These are phyloP conservation scores for Candida boidinii DNA, from an alignment of 805 yeast genomes.

Conservation along the genomic window DNA sequence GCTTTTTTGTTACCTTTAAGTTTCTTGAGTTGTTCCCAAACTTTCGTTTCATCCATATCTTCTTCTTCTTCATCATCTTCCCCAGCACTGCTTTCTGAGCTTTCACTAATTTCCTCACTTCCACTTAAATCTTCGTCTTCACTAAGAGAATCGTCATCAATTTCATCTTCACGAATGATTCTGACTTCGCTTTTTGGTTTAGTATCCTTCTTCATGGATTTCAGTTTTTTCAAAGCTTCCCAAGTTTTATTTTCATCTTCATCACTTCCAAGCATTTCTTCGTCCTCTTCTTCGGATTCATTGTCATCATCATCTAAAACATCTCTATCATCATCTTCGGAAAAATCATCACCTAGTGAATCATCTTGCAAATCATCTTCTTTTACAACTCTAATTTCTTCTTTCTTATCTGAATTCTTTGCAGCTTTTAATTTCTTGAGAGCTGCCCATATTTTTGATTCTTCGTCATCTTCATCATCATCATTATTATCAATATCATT, in stretches of 20 bases:
- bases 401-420: conserved; percentile 6
- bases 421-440: conserved; percentile 7
- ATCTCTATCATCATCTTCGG: conserved; percentile 12
- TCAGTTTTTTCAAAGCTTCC: conserved; percentile 3
- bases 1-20: conserved; percentile 1
- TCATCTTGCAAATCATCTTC: conserved; percentile 4
- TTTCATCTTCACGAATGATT: conserved; percentile 15
- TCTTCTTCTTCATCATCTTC: conserved; percentile 4
- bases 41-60: conserved; percentile 4
- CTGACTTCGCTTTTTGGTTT: conserved; percentile 70
- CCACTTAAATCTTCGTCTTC: conserved; percentile 6
- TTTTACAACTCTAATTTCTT: conserved; percentile 2
- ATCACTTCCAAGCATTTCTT: conserved; percentile 2
- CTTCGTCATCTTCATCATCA: conserved; percentile 17
- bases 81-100: not conserved
- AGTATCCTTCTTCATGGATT: conserved; percentile 28
- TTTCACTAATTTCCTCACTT: conserved; percentile 7
- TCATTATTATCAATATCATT: conserved; percentile 18
- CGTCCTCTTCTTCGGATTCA: conserved; percentile 18
- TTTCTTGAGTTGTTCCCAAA: too few relatives aligned
- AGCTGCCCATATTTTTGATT: conserved; percentile 8
- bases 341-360: not conserved
- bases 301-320: conserved; percentile 77
- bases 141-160: not conserved
- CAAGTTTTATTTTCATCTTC: conserved; percentile 15